Evolutionary conservation across 108 stramenopile species (phyloP), one percentile per base, ranked within the genome.

Genomic region (Parmales sp.): DNA sequence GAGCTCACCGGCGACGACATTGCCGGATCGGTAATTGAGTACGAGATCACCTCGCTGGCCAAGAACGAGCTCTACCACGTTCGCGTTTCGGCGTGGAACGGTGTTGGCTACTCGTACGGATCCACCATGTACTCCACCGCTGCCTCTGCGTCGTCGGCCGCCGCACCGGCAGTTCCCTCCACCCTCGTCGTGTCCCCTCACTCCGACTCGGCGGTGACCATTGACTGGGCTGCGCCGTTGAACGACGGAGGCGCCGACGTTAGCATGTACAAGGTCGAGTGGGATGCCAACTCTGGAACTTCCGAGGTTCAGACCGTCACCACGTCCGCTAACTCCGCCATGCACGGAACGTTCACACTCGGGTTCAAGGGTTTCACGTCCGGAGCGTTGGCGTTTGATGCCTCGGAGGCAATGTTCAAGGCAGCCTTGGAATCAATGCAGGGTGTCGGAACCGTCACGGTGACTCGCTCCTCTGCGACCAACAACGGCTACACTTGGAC

Each of bases 41-140:
- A 71, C 60, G 31, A n/a, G 66, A 63, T 72, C 13, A 2, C 45
- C 28, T 46, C 38, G 11, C 26, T 72, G 16, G 29, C 54, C 54
- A 60, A 60, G 39, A 16, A 65, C 37, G 39, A 41, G 38, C 26
- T 28, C 38, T 86, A 84, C 69, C 78, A 83, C 54, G 77, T 86
- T 11, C 46, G 69, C 67, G 83, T 86, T 0, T 77, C 76, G 37
- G 79, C 83, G 2, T 82, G 76, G 74, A 86, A 86, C 72, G 82
- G 80, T 19, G 78, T 67, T 25, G 80, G 76, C 18, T 39, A 39
- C 20, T 36, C 44, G 11, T 83, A 73, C 43, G 85, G 85, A 37
- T 26, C 43, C 36, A 5, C 72, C 18, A 70, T 41, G 28, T 70
- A 81, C 38, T 70, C 74, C 0, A 70, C 74, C 16, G 83, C 86